These are phyloP conservation scores for Chrysanthemum lavandulifolium DNA, from an alignment of 129 eudicot genomes.

Conservation along the genomic window DNA sequence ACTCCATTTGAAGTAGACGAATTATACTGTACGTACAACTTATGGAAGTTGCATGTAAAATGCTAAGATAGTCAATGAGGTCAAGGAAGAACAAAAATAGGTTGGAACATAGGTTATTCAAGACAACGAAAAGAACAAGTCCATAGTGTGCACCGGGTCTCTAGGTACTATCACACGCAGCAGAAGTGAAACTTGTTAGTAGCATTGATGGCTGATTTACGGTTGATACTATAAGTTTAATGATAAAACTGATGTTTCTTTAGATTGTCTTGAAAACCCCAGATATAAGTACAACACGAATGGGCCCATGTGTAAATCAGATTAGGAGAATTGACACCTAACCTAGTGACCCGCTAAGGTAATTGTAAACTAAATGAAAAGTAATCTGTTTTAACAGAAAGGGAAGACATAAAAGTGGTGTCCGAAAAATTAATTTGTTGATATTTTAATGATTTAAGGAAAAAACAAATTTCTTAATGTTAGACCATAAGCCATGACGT, in stretches of 20 bases:
- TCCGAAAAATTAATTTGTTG: not conserved
- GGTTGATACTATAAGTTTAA: no score
- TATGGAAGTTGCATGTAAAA: not conserved
- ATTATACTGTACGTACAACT: not conserved
- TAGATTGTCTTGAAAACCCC: no score
- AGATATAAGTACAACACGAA: not conserved
- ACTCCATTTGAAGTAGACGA: not conserved
- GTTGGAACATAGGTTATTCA: not conserved
- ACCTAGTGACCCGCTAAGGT: not conserved
- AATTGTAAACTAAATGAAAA: conserved; percentile 4
- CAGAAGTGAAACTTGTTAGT: no score
- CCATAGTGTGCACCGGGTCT: not conserved
- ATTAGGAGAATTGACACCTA: not conserved
- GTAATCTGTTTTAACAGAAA: not conserved
- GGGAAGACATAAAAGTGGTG: not conserved
- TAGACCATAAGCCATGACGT: not conserved
- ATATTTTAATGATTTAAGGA: not conserved
- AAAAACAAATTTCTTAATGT: not conserved
- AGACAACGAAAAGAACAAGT: not conserved
- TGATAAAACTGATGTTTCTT: no score
- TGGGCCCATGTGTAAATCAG: conserved; percentile 2
- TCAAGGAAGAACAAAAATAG: not conserved
- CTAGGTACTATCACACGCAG: not conserved
- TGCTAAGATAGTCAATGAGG: not conserved
- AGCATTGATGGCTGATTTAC: no score